These are phyloP conservation scores for Neofusicoccum umdonicola DNA, from an alignment of 2,329 filamentous ascomycete genomes.

Conservation along the genomic window DNA sequence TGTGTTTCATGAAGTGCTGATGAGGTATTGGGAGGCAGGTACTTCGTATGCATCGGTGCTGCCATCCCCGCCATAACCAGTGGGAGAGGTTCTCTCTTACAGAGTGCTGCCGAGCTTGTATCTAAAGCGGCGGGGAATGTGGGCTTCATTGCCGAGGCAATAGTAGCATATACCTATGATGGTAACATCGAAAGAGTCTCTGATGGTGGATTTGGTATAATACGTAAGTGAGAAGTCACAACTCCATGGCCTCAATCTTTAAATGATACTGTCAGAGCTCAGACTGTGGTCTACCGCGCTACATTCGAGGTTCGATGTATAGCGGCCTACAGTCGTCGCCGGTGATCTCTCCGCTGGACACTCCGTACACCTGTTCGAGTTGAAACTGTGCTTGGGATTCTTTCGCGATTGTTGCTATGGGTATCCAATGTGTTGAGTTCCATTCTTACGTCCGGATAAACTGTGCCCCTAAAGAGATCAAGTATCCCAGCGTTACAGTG, in stretches of 20 bases:
- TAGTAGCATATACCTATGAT: not conserved
- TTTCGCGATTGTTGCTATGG: not conserved
- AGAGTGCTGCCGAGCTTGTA: not conserved
- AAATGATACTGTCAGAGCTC: not conserved
- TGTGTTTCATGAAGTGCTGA: not conserved
- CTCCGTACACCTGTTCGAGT: not conserved
- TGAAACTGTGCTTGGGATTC: not conserved
- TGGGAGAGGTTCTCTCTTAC: not conserved
- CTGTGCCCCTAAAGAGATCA: not conserved
- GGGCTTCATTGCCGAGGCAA: not conserved
- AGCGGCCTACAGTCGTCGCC: not conserved
- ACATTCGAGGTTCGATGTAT: not conserved
- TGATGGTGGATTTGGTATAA: not conserved
- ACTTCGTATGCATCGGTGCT: not conserved
- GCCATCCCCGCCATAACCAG: not conserved
- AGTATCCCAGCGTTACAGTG: no score
- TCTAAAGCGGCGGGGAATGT: not conserved
- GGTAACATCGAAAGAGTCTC: not conserved
- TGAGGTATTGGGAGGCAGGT: not conserved
- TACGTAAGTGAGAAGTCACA: not conserved
- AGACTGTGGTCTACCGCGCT: not conserved
- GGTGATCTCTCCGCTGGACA: not conserved
- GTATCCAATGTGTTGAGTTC: not conserved
- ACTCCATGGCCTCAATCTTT: not conserved
- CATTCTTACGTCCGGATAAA: not conserved